Percentiles rank a stretch among this genome's conserved stretches.
Evolutionary conservation across 306 rosid genomes (phyloP).

Genomic region (Ochetophila trinervis): DNA sequence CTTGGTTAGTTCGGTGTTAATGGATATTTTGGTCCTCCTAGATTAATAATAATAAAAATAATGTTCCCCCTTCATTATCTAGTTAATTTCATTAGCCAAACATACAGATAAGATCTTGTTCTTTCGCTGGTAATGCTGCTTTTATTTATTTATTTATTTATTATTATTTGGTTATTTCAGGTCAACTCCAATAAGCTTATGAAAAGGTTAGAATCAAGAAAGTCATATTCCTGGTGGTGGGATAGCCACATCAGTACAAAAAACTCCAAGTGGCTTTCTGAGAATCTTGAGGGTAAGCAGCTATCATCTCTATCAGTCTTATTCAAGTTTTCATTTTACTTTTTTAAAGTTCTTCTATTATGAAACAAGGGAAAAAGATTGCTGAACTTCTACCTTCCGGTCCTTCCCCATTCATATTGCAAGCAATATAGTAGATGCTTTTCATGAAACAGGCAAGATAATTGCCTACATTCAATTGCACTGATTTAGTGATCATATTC

Average conservation of each 20-base stretch:
- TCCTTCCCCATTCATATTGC: too few relatives aligned
- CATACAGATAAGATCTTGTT: neutral
- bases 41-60: too few relatives aligned
- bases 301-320: slow-evolving; percentile 10
- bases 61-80: too few relatives aligned
- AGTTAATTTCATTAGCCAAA: too few relatives aligned
- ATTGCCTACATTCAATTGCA: neutral
- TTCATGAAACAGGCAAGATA: neutral
- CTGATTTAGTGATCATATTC: neutral
- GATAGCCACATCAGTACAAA: slow-evolving; percentile 76
- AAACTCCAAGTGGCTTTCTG: slow-evolving; percentile 86
- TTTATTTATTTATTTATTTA: neutral
- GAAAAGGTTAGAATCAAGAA: slow-evolving; percentile 62
- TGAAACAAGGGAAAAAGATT: neutral
- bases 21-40: too few relatives aligned
- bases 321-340: slow-evolving; percentile 2
- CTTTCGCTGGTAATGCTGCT: too few relatives aligned
- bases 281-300: slow-evolving; percentile 74
- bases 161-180: slow-evolving; percentile 34
- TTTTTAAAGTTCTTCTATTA: neutral
- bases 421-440: neutral
- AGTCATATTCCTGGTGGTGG: slow-evolving; percentile 97
- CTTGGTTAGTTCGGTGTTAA: neutral
- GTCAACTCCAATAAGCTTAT: slow-evolving; percentile 38
- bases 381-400: neutral